Evolutionary conservation across 2,329 filamentous ascomycete genomes (phyloP).

Genomic region (Diaporthe longicolla): DNA sequence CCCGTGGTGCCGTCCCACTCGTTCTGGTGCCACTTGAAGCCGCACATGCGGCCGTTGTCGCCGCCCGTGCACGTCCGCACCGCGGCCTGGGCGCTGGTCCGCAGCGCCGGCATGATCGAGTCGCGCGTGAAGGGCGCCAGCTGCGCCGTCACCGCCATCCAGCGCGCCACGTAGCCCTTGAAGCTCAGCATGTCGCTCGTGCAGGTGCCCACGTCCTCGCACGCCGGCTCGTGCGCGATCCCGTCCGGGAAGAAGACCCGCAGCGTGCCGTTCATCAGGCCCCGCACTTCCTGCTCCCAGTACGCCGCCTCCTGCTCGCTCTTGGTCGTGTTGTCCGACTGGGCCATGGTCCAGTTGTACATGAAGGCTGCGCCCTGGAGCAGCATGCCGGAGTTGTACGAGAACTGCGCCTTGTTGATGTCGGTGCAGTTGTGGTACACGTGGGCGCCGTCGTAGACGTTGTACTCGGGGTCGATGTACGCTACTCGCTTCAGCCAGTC

Average conservation of each 20-base stretch:
- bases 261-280: slow-evolving; percentile 58
- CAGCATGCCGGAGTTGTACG: slow-evolving; percentile 72
- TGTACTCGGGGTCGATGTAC: slow-evolving; percentile 67
- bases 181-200: slow-evolving; percentile 72
- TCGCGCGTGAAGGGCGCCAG: slow-evolving; percentile 62
- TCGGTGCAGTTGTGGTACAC: slow-evolving; percentile 67
- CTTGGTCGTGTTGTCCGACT: slow-evolving; percentile 62
- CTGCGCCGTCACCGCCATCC: slow-evolving; percentile 63
- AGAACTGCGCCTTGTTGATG: slow-evolving; percentile 70
- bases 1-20: slow-evolving; percentile 61
- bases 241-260: slow-evolving; percentile 52
- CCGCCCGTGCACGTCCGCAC: slow-evolving; percentile 57
- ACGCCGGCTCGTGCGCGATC: slow-evolving; percentile 65
- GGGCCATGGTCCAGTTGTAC: slow-evolving; percentile 56
- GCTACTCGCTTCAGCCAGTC: slow-evolving; percentile 63
- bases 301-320: slow-evolving; percentile 19
- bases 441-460: slow-evolving; percentile 72
- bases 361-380: slow-evolving; percentile 73
- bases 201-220: slow-evolving; percentile 66
- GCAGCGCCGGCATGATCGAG: slow-evolving; percentile 60
- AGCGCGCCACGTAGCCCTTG: slow-evolving; percentile 68
- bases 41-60: slow-evolving; percentile 55
- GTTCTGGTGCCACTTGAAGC: slow-evolving; percentile 62
- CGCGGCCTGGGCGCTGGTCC: slow-evolving; percentile 62
- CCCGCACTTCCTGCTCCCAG: slow-evolving; percentile 68